Percentiles rank a stretch among this genome's conserved stretches.
phyloP scores from a whole-genome alignment of 1,284 basidiomycete species.

The Schizophyllum commune region DNA sequence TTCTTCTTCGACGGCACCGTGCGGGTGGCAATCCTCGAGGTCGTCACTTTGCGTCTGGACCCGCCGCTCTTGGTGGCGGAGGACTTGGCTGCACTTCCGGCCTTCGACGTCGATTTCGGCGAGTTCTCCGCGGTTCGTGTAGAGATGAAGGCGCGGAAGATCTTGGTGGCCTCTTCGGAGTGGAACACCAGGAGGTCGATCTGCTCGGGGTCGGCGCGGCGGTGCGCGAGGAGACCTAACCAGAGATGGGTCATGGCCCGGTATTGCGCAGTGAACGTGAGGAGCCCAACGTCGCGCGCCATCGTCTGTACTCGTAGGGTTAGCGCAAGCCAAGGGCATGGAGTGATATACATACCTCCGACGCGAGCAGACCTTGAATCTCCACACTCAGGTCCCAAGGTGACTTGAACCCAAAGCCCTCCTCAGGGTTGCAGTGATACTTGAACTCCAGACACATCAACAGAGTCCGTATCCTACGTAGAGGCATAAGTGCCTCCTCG shows the following conservation, averaged over 20 bases:
- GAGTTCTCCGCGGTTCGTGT: slow-evolving; percentile 9
- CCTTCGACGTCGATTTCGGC: slow-evolving; percentile 16
- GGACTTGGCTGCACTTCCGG: not conserved
- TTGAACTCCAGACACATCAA: slow-evolving; percentile 42
- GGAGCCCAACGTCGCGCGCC: slow-evolving; percentile 31
- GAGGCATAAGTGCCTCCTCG: slow-evolving; percentile 34
- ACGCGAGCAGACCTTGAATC: slow-evolving; percentile 30
- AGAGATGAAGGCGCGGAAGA: slow-evolving; percentile 34
- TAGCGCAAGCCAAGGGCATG: not conserved
- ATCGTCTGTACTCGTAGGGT: slow-evolving; percentile 23
- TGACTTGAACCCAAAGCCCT: slow-evolving; percentile 16
- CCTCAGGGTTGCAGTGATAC: slow-evolving; percentile 34
- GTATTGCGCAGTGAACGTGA: slow-evolving; percentile 37
- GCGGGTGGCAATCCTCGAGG: not conserved
- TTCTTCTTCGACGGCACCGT: slow-evolving; percentile 22
- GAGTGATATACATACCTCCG: slow-evolving; percentile 28
- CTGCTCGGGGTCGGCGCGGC: slow-evolving; percentile 33
- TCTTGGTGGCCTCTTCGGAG: slow-evolving; percentile 40
- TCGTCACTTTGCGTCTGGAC: slow-evolving; percentile 4
- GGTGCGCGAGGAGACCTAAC: slow-evolving; percentile 58
- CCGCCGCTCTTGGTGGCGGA: not conserved
- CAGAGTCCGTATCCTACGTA: slow-evolving; percentile 46
- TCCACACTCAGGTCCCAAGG: slow-evolving; percentile 33
- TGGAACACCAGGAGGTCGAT: slow-evolving; percentile 34
- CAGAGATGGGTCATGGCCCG: slow-evolving; percentile 49